Base-by-base conservation (phyloP, 2,329 filamentous ascomycete genomes). In the Coniochaeta prunicola region DNA sequence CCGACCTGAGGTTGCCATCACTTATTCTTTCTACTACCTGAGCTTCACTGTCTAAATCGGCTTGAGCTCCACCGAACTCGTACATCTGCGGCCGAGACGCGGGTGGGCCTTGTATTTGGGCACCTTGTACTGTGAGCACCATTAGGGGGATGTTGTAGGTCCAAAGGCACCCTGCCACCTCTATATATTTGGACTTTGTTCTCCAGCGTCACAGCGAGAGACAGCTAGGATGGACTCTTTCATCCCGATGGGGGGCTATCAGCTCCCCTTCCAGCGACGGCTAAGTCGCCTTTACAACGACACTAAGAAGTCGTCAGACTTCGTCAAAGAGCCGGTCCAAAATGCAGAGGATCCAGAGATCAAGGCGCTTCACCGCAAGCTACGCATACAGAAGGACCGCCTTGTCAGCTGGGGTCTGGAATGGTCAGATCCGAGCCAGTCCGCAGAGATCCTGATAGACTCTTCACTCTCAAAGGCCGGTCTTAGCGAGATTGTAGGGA, bases 341-440 rank as follows among this genome's bases (percentile, higher is more conserved):
- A 84, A 84, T 68, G 75, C 82, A 66, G 77, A 87, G 68, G 80
- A 87, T 69, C 88, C 88, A 26, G 88, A 91, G 63, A 83, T 90
- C 68, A 85, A 87, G 67, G 80, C 82, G 17, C 76, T 92, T 33
- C 87, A 92, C 69, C 86, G 88, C 62, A 91, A 90, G 70, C 82
- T 91, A 63, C 83, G 88, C 63, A 91, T 92, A 64, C 90, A 92
- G 67, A 91, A 90, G 70, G 88, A 92, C 74, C 81, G 90, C 17
- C 77, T 92, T 53, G 85, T 90, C 60, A 88, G 85, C 61, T 93
- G 90, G 90, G 90, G 89, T 0, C 76, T 91, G 57, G 88, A 91
- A 70, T 93, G 90, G 90, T 89, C 86, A 59, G 89, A 92, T 69
- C 85, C 87, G 17, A 82, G 78, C 63, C 81, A 87, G 67, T 69